Evolutionary conservation across 1,284 basidiomycete species (phyloP), one percentile per base, ranked within the genome.

Genomic region (Athelia psychrophila): DNA sequence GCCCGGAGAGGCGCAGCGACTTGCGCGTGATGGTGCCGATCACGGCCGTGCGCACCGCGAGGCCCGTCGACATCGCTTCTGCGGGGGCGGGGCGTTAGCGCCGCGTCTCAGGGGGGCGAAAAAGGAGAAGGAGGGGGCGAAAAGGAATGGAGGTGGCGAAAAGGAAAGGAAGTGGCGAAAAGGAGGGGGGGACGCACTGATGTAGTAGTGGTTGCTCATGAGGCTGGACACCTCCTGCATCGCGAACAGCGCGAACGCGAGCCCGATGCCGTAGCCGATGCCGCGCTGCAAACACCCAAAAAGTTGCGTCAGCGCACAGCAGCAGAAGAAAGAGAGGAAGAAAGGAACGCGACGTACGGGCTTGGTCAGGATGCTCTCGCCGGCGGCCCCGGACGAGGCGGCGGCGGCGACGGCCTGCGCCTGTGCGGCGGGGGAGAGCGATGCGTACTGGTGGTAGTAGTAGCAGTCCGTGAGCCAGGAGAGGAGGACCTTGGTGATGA

Each of bases 1-100:
- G 79, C 10, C 83, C 84, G 27, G 83, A 86, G 6, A 93, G 72
- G 20, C 83, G 78, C 23, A 91, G 71, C 1, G 86, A 83, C 61
- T 90, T 88, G 23, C 84, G 77, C 65, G 89, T 89, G 51, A 92
- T 81, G 44, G 75, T 71, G 3, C 86, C 81, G 56, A 89, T 86
- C 47, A 83, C 80, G 36, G 72, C 75, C 5, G 81, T 77, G 23
- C 81, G 74, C 20, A 81, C 64, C 16, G 69, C 70, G 33, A 84
- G 58, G 16, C 82, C 83, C 36, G 70, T 76, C 2, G 74, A 71
- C 77, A 80, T 79, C 20, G 77, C 70, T 36, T 70, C 80, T 83
- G 48, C 35, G 59, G 15, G 45, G 9, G 27, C 35, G 59, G 15
- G 45, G 9, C 24, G 51, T 46, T 36, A 53, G 16, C 48, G 50